Base-by-base conservation (phyloP, 306 rosid genomes). In the Rubus parviflorus region DNA sequence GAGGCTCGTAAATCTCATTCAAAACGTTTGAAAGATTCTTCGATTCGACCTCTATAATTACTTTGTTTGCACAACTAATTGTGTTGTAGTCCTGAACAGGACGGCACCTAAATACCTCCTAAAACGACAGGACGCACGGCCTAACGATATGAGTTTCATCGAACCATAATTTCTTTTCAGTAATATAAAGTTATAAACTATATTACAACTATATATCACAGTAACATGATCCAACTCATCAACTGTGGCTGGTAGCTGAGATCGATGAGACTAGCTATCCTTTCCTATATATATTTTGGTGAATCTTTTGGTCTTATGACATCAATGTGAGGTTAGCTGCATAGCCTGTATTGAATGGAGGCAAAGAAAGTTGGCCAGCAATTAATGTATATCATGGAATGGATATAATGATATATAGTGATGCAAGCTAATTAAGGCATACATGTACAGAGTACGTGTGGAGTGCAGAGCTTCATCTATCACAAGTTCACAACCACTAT, bases 401-500 rank as follows among this genome's bases (percentile, higher is more conserved):
- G n/a, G 30, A 35, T n/a, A n/a, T n/a, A n/a, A n/a, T n/a, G n/a
- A n/a, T n/a, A n/a, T n/a, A 20, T 10, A 20, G 62, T 20, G 62
- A 56, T 56, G 35, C 62, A 56, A 20, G 62, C 62, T n/a, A n/a
- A n/a, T 56, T 54, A 54, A 30, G 61, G 61, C 61, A 54, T 56
- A 56, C 30, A 61, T 22, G 8, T 60, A 25, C 40, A 60, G 66
- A 11, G 66, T 60, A 60, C 66, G 9, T 10, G 19, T 61, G 42
- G n/a, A 61, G 67, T 14, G 42, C 67, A 13, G 67, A 1, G 17
- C 1, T 19, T 30, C 42, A 14, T 61, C n/a, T 6, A 14, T 61
- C n/a, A 14, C n/a, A 30, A 61, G n/a, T n/a, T n/a, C n/a, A n/a
- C 67, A 61, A 61, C 43, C 66, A 61, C 67, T 61, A 30, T 61